Evolutionary conservation across 495 filamentous ascomycete genomes (phyloP), one percentile per base, ranked within the genome.

Genomic region (Talaromyces proteolyticus): DNA sequence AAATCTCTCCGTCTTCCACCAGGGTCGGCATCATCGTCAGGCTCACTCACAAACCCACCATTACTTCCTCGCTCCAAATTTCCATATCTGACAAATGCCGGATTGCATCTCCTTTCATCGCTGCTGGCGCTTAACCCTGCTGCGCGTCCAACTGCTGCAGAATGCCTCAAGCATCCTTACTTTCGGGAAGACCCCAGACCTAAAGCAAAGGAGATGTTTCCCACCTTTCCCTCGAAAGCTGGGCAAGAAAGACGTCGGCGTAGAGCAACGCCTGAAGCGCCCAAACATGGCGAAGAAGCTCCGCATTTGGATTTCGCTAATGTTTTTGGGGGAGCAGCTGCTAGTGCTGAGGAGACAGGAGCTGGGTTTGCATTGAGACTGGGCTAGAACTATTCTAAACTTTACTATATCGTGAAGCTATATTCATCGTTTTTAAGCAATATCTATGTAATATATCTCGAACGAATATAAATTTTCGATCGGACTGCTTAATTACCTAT

Each of bases 181-280:
- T 98, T 97, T 66, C 73, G 69, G 17, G 93, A 97, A 71, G 85
- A 95, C 51, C 93, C 93, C 1, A 85, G 84, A 25, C 88, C 89
- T 1, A 95, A 95, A 67, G 81, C 81, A 19, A 84, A 84, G 62
- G 86, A 82, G 55, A 87, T 94, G 85, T 91, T 94, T 56, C 88
- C 88, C 14, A 91, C 88, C 0, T 98, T 96, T 61, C 93, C 93
- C 2, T 91, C 85, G 44, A 96, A 96, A 67, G 93, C 92, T 0
- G 89, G 90, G 1, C 87, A 92, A 76, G 93, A 98, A 76, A 87
- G 84, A 61, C 65, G 91, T 57, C 72, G 89, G 52, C 70, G 79
- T 24, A 65, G 81, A 22, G 83, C 78, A 50, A 95, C 85, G 38
- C 93, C 93, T 2, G 86, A 88, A 58, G 93, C 93, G n/a, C 93